Conservation (phyloP, 148 eudicot genomes). For the Chenopodium berlandieri region DNA sequence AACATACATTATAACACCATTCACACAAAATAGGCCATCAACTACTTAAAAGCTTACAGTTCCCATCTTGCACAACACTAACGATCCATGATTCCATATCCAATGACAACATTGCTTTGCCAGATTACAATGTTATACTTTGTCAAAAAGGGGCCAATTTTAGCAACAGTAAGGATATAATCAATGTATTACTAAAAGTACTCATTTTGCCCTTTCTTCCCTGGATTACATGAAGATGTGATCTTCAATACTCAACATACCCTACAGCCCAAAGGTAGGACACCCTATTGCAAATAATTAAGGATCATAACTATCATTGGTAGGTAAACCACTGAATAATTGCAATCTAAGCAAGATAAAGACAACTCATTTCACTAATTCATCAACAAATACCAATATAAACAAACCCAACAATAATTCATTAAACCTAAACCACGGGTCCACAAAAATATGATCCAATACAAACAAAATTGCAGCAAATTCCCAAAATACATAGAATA, state of each 20-base stretch:
- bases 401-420: constrained; percentile 10
- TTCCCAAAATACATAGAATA: not conserved
- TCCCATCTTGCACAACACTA: not conserved
- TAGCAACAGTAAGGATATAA: not conserved
- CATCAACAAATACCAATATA: constrained; percentile 12
- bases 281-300: not conserved
- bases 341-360: constrained; percentile 25
- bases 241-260: not conserved
- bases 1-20: not conserved
- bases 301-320: constrained; percentile 10
- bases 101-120: not conserved
- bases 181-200: not conserved
- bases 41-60: too few relatives aligned
- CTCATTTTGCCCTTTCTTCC: not conserved
- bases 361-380: constrained; percentile 22
- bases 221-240: not conserved
- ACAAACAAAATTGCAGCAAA: constrained; percentile 5
- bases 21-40: not conserved
- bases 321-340: constrained; percentile 15
- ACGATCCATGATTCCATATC: not conserved
- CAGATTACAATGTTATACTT: not conserved
- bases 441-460: constrained; percentile 6
- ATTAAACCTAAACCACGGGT: constrained; percentile 11
- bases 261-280: constrained; percentile 6
- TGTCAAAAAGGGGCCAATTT: not conserved